These are phyloP conservation scores for Avena sativa DNA, from an alignment of 176 grass and related monocot genomes.

Conservation along the genomic window DNA sequence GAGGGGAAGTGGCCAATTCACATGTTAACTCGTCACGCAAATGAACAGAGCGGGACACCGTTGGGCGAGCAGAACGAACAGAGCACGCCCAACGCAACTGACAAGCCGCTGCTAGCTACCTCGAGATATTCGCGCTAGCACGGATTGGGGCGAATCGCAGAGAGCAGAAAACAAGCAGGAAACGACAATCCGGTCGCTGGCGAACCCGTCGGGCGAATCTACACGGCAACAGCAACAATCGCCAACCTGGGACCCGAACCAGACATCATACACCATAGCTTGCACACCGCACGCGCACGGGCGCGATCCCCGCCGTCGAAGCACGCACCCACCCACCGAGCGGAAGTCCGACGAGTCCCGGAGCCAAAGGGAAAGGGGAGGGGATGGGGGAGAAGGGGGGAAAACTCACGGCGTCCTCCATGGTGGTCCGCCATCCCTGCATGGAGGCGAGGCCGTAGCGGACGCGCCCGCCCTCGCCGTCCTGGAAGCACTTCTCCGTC, in stretches of 20 bases:
- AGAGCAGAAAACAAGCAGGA: not conserved
- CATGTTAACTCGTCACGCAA: too few relatives aligned
- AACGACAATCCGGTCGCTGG: not conserved
- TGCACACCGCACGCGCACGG: too few relatives aligned
- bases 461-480: constrained; percentile 67
- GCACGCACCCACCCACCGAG: too few relatives aligned
- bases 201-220: not conserved
- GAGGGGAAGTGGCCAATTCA: too few relatives aligned
- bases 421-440: constrained; percentile 96
- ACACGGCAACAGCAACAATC: not conserved
- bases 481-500: constrained; percentile 74
- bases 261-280: too few relatives aligned
- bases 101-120: too few relatives aligned
- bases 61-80: too few relatives aligned
- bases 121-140: too few relatives aligned
- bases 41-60: too few relatives aligned
- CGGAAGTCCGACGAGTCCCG: too few relatives aligned
- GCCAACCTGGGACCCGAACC: not conserved
- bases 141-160: not conserved
- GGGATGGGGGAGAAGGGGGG: not conserved
- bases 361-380: not conserved
- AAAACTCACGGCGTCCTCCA: constrained; percentile 88
- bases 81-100: too few relatives aligned
- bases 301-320: too few relatives aligned
- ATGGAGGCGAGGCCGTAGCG: constrained; percentile 86